Evolutionary conservation across 2,329 filamentous ascomycete species (phyloP).

Genomic region (Fragosphaeria purpurea): DNA sequence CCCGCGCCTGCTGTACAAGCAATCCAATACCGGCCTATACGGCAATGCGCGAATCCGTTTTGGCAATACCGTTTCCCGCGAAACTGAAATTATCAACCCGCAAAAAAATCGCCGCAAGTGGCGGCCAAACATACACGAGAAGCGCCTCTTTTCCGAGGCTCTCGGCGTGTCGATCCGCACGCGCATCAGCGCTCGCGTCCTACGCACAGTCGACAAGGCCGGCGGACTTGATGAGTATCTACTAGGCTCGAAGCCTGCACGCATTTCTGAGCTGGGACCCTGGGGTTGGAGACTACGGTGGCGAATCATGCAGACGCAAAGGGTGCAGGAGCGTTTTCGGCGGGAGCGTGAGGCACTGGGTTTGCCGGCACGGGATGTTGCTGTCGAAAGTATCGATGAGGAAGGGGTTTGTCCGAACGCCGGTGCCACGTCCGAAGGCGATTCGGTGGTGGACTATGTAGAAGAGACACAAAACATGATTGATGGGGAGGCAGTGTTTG

Average conservation of each 20-base stretch:
- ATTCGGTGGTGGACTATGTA: slow-evolving; percentile 13
- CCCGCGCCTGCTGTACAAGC: slow-evolving; percentile 61
- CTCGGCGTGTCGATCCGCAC: slow-evolving; percentile 56
- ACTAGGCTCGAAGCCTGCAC: slow-evolving; percentile 63
- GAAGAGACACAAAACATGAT: slow-evolving; percentile 29
- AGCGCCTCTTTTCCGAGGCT: slow-evolving; percentile 55
- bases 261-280: slow-evolving; percentile 79
- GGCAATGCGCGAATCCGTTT: slow-evolving; percentile 61
- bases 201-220: slow-evolving; percentile 68
- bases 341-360: slow-evolving; percentile 56
- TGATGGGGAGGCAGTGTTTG: slow-evolving; percentile 33
- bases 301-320: slow-evolving; percentile 70
- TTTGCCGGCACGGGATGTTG: slow-evolving; percentile 37
- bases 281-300: slow-evolving; percentile 86
- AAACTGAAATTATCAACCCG: slow-evolving; percentile 41
- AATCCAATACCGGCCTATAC: slow-evolving; percentile 67
- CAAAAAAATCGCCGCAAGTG: slow-evolving; percentile 60
- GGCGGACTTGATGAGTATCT: slow-evolving; percentile 90
- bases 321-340: slow-evolving; percentile 56
- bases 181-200: slow-evolving; percentile 58
- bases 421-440: slow-evolving; percentile 18
- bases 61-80: slow-evolving; percentile 64
- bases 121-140: slow-evolving; percentile 64
- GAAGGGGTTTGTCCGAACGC: slow-evolving; percentile 14
- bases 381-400: slow-evolving; percentile 16